Conservation (phyloP, 176 grass and related monocot genomes). For the Poa pratensis region DNA sequence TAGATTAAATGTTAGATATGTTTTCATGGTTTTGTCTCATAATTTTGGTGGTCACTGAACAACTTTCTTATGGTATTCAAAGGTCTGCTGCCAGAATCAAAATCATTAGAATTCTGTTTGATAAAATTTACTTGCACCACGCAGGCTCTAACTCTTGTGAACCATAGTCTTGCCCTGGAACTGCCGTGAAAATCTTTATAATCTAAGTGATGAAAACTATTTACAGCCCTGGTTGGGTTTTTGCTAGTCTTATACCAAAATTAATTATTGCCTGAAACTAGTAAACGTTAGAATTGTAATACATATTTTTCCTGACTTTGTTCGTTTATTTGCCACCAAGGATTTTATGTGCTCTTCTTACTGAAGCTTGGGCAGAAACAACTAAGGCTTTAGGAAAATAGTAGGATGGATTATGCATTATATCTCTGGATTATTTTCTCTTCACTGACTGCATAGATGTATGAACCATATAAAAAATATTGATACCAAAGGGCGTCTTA, state of each 20-base stretch:
- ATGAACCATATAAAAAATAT: neutral
- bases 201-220: neutral
- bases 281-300: neutral
- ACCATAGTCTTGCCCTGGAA: neutral
- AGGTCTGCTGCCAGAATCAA: neutral
- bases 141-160: neutral
- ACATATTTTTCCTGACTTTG: neutral
- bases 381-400: neutral
- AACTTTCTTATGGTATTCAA: neutral
- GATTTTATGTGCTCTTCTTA: neutral
- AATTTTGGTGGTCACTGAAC: neutral
- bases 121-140: neutral
- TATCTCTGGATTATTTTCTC: neutral
- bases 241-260: neutral
- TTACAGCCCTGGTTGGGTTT: neutral
- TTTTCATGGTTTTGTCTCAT: neutral
- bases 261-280: neutral
- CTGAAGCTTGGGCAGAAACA: neutral
- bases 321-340: neutral
- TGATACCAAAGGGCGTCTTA: neutral
- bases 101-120: neutral
- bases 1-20: no score
- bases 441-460: neutral
- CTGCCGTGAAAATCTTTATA: neutral
- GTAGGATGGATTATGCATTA: neutral